Evolutionary conservation across 177 flowering plant genomes (phyloP).

Genomic region (Vitis hybrid): DNA sequence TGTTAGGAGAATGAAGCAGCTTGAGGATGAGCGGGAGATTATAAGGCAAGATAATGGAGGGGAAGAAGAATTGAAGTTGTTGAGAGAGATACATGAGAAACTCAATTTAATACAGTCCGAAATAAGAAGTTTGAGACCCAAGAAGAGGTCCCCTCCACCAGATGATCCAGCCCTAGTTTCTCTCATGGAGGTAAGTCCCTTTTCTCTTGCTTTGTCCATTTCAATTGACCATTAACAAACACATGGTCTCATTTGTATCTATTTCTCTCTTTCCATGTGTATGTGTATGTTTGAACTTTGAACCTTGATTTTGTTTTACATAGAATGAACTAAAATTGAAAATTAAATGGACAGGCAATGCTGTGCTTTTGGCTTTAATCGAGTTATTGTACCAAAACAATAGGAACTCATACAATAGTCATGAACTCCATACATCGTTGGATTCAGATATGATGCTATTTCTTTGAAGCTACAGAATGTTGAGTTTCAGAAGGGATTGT

Average conservation of each 20-base stretch:
- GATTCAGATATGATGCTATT: neutral
- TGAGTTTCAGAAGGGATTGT: neutral
- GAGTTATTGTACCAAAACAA: neutral
- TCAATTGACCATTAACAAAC: neutral
- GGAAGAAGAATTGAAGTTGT: constrained; percentile 42
- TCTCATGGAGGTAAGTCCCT: constrained; percentile 47
- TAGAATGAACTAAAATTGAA: neutral
- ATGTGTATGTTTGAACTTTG: neutral
- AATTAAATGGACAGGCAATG: constrained; percentile 48
- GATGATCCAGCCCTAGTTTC: constrained; percentile 32
- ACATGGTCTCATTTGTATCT: neutral
- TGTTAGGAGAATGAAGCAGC: constrained; percentile 38
- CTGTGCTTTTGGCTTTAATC: constrained; percentile 53
- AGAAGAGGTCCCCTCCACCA: constrained; percentile 16
- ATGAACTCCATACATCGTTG: neutral
- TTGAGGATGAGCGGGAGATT: constrained; percentile 41
- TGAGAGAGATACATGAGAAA: constrained; percentile 52
- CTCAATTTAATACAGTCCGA: constrained; percentile 45
- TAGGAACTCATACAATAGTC: neutral
- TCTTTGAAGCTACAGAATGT: neutral
- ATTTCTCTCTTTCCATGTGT: neutral
- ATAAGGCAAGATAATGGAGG: constrained; percentile 28
- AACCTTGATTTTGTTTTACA: neutral
- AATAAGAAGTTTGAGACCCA: constrained; percentile 28
- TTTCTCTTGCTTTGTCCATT: neutral